These are phyloP conservation scores for Chalaropsis ovoidea DNA, from an alignment of 2,329 filamentous ascomycete genomes.

Conservation along the genomic window DNA sequence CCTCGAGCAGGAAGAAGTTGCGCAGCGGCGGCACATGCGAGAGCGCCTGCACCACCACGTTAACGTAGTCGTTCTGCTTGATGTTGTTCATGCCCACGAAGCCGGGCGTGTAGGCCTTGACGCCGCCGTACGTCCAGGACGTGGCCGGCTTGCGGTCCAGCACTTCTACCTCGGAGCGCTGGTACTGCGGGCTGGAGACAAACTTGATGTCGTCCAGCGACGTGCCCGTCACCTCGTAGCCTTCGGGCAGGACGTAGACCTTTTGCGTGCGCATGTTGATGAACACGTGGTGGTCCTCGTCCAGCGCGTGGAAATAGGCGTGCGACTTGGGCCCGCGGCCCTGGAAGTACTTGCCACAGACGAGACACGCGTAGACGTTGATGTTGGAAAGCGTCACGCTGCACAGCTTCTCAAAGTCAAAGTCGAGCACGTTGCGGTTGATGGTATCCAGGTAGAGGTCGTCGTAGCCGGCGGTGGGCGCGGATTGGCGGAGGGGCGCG, in stretches of 20 bases:
- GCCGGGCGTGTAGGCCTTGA: slow-evolving; percentile 75
- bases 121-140: slow-evolving; percentile 65
- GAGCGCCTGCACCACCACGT: slow-evolving; percentile 84
- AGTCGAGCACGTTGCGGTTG: slow-evolving; percentile 83
- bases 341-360: slow-evolving; percentile 97
- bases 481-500: slow-evolving; percentile 57
- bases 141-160: slow-evolving; percentile 57
- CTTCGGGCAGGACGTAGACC: slow-evolving; percentile 86
- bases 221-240: slow-evolving; percentile 91
- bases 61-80: slow-evolving; percentile 98
- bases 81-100: slow-evolving; percentile 99
- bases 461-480: slow-evolving; percentile 77
- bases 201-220: slow-evolving; percentile 97
- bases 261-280: slow-evolving; percentile 94
- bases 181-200: slow-evolving; percentile 83
- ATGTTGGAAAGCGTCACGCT: slow-evolving; percentile 94
- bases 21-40: slow-evolving; percentile 81
- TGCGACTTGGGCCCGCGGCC: slow-evolving; percentile 88
- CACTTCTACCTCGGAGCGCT: slow-evolving; percentile 65
- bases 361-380: slow-evolving; percentile 94
- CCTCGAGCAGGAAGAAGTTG: slow-evolving; percentile 83
- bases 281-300: slow-evolving; percentile 92
- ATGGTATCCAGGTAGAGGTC: slow-evolving; percentile 98
- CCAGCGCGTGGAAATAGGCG: slow-evolving; percentile 93
- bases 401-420: slow-evolving; percentile 98